These are phyloP conservation scores for Phytophthora litchii DNA, from an alignment of 352 stramenopile genomes.

Conservation along the genomic window DNA sequence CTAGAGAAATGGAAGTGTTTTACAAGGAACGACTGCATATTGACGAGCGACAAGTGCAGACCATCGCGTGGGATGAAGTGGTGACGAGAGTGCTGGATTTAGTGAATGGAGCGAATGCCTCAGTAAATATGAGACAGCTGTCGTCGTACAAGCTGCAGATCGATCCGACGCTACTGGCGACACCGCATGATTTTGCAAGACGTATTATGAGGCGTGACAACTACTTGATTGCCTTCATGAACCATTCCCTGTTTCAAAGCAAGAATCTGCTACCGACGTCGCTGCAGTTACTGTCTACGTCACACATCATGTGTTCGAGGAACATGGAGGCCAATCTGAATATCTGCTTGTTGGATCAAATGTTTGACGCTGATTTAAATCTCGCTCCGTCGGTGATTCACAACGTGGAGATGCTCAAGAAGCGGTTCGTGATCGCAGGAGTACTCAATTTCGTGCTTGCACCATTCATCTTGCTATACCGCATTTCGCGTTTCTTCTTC, in stretches of 20 bases:
- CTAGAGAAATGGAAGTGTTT: constrained; percentile 91
- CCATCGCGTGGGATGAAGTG: constrained; percentile 90
- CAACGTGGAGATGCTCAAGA: constrained; percentile 92
- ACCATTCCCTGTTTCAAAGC: constrained; percentile 93
- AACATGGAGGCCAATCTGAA: constrained; percentile 96
- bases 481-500: constrained; percentile 97
- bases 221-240: constrained; percentile 98
- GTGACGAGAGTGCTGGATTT: constrained; percentile 84
- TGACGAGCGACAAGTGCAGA: constrained; percentile 81
- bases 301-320: constrained; percentile 84
- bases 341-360: constrained; percentile 96
- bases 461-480: constrained; percentile 98
- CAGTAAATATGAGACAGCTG: constrained; percentile 86
- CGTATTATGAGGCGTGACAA: constrained; percentile 99
- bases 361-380: constrained; percentile 91
- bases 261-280: constrained; percentile 69
- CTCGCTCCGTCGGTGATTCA: constrained; percentile 90
- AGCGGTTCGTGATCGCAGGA: constrained; percentile 93
- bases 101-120: constrained; percentile 69
- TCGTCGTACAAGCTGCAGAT: constrained; percentile 86
- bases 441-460: constrained; percentile 95
- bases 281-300: constrained; percentile 75
- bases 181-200: constrained; percentile 91
- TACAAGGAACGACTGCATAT: constrained; percentile 93
- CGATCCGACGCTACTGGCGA: constrained; percentile 73